Evolutionary conservation across 108 stramenopile genomes (phyloP), one percentile per base, ranked within the genome.

Genomic region (Cyclotella distinguenda): DNA sequence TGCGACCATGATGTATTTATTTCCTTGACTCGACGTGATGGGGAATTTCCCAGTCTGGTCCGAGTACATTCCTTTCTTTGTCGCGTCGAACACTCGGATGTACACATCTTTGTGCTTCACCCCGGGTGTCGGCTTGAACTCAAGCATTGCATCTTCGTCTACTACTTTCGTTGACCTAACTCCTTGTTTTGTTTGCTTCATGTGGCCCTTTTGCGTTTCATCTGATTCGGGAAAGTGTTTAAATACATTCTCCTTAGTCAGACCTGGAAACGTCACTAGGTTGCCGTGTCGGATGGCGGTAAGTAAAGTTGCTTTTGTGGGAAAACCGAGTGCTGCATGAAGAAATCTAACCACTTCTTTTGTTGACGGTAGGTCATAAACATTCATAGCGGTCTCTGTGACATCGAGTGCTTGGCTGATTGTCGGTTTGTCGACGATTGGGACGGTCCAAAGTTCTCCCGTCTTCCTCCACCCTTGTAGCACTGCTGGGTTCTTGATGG

Each of bases 311-410:
- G 57, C 49, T 48, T 69, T 69, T 1, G 48, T 42, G 2, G 69
- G 69, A 25, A 54, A 63, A 3, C 60, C 60, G 25, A 42, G 21
- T 26, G 60, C 34, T 34, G 60, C 69, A 70, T 70, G 69, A 0
- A 63, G 22, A 39, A 35, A 70, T 51, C 48, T 45, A 39, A 68
- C 64, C 18, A 54, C 40, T 26, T 66, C 52, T 26, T 42, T 39
- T 52, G 39, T 54, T 3, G 10, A 32, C 57, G 63, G 46, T 26
- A 59, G 26, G 4, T 59, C 57, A 59, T 59, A 42, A 4, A 59
- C 40, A 26, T 59, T 59, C 23, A 50, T 50, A 13, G 49, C 49
- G 26, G 23, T 12, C 7, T 42, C 22, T 23, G 32, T 9, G 4
- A 36, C 28, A 19, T 22, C 3, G 19, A 1, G 28, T n/a, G n/a